A percentile compares a stretch with the other conserved stretches of the same genome.
phyloP scores from a whole-genome alignment of 1,139 yeast species.

The Blastobotrys capitulatus region DNA sequence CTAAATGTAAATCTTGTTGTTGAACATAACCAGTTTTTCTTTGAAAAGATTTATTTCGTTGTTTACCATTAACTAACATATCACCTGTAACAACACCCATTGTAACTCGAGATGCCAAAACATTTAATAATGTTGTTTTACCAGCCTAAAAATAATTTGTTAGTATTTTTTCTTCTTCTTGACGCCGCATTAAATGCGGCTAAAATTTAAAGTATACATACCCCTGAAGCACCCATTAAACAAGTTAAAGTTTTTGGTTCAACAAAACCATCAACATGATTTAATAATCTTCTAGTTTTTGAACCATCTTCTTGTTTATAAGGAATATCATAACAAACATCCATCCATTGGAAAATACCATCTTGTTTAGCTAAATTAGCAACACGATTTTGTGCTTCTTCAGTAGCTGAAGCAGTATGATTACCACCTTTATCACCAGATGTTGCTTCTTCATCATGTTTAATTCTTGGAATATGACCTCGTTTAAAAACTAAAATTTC shows the following conservation, averaged over 20 bases:
- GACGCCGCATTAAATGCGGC: too few species aligned
- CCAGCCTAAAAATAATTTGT: slow-evolving; percentile 67
- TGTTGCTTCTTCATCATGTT: slow-evolving; percentile 23
- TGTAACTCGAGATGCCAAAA: slow-evolving; percentile 81
- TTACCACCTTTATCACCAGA: slow-evolving; percentile 6
- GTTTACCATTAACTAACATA: slow-evolving; percentile 68
- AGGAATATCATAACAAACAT: slow-evolving; percentile 67
- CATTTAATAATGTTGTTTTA: slow-evolving; percentile 86
- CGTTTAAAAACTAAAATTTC: slow-evolving; percentile 67
- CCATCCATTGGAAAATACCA: slow-evolving; percentile 73
- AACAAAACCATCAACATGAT: slow-evolving; percentile 56
- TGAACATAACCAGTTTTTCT: slow-evolving; percentile 95
- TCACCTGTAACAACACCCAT: slow-evolving; percentile 62
- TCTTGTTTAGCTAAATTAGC: slow-evolving; percentile 20
- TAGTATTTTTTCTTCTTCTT: slow-evolving; percentile 40
- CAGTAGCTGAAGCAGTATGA: not conserved
- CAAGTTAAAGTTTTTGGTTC: slow-evolving; percentile 57
- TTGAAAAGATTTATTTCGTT: slow-evolving; percentile 41
- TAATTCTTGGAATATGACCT: slow-evolving; percentile 34
- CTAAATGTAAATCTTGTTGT: slow-evolving; percentile 86
- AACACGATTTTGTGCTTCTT: slow-evolving; percentile 18
- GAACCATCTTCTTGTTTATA: slow-evolving; percentile 42
- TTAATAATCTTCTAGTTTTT: slow-evolving; percentile 44
- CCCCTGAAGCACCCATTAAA: slow-evolving; percentile 63
- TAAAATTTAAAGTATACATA: slow-evolving; percentile 53